phyloP scores from a whole-genome alignment of 1,284 basidiomycete genomes.

The Tilletiaria anomala region DNA sequence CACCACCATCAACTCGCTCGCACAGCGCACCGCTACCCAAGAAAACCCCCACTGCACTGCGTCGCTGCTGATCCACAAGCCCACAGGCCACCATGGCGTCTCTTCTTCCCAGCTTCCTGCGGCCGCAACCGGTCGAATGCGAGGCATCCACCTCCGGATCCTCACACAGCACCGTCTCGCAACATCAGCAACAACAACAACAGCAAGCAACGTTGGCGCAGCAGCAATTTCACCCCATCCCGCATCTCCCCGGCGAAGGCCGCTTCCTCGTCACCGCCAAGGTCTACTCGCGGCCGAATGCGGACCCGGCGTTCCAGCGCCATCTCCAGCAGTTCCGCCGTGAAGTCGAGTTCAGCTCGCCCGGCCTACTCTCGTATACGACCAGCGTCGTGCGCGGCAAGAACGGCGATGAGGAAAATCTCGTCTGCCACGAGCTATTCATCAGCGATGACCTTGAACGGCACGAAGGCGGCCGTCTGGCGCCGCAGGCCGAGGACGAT shows the following conservation, averaged over 20 bases:
- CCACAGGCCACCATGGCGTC: too few relatives aligned
- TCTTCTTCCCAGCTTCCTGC: too few relatives aligned
- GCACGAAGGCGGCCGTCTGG: constrained; percentile 7
- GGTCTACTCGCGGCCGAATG: constrained; percentile 24
- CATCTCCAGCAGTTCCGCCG: constrained; percentile 26
- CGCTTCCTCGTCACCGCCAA: constrained; percentile 25
- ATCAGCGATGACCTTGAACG: constrained; percentile 31
- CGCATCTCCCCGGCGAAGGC: constrained; percentile 31
- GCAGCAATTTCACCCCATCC: background rate
- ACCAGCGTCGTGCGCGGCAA: constrained; percentile 21
- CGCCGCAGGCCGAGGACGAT: background rate
- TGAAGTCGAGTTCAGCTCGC: constrained; percentile 24
- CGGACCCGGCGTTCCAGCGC: constrained; percentile 20
- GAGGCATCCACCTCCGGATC: too few relatives aligned
- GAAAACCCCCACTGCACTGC: too few relatives aligned
- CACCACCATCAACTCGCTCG: too few relatives aligned
- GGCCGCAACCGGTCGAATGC: too few relatives aligned
- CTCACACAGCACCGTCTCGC: constrained; percentile 11
- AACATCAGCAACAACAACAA: background rate
- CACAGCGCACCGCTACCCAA: too few relatives aligned
- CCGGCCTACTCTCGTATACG: constrained; percentile 31
- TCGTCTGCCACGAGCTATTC: constrained; percentile 30
- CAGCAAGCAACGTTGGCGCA: too few relatives aligned
- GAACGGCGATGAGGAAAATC: constrained; percentile 18
- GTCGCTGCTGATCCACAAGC: too few relatives aligned